These are phyloP conservation scores for Epithemia pelagica DNA, from an alignment of 108 stramenopile species.

Conservation along the genomic window DNA sequence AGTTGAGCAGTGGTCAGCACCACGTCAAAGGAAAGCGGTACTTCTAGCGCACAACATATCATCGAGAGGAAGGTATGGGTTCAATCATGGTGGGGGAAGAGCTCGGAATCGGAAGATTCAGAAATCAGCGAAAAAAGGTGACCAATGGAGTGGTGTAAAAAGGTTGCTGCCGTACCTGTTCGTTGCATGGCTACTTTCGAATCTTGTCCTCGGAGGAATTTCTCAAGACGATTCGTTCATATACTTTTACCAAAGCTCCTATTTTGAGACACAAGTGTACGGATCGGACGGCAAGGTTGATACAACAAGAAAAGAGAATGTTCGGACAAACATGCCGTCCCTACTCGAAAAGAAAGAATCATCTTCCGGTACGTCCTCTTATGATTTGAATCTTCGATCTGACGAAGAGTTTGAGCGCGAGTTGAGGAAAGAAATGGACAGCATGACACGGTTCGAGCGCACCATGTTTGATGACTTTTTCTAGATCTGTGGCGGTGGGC, in stretches of 20 bases:
- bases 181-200: too few relatives aligned
- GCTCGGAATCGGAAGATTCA: background rate
- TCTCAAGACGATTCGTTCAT: background rate
- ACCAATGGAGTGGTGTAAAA: too few relatives aligned
- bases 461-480: background rate
- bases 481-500: too few relatives aligned
- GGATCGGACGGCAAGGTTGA: background rate
- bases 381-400: background rate
- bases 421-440: background rate
- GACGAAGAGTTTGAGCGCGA: background rate
- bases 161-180: too few relatives aligned
- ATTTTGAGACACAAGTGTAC: background rate
- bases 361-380: too few relatives aligned
- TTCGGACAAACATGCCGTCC: background rate
- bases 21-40: too few relatives aligned
- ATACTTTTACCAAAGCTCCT: background rate
- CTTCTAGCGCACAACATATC: too few relatives aligned
- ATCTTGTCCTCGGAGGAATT: too few relatives aligned
- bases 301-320: background rate
- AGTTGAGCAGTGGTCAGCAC: too few relatives aligned
- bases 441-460: background rate
- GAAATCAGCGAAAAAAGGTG: too few relatives aligned
- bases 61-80: too few relatives aligned
- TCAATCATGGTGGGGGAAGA: background rate
- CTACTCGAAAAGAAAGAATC: background rate